phyloP scores from a whole-genome alignment of 768 basidiomycete species.

The Rhodotorula sphaerocarpa region DNA sequence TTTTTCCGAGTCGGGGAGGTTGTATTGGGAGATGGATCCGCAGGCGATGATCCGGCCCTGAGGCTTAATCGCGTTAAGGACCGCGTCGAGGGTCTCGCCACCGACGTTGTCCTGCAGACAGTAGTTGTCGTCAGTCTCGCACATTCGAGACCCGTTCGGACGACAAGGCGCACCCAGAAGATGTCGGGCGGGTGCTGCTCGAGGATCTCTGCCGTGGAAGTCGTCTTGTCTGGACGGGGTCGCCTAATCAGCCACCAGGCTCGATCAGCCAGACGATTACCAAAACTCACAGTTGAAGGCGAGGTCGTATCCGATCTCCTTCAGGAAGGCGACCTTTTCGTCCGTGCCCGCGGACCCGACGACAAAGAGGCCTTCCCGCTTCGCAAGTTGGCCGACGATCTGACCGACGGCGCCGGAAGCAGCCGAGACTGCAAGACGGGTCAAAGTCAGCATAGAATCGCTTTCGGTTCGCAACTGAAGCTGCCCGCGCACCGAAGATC shows the following conservation, averaged over 20 bases:
- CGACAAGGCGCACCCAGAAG: constrained; percentile 42
- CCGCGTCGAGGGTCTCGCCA: constrained; percentile 39
- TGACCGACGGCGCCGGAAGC: constrained; percentile 56
- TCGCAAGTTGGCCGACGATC: constrained; percentile 50
- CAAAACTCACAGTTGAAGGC: constrained; percentile 53
- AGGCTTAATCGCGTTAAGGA: constrained; percentile 31
- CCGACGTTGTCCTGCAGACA: constrained; percentile 44
- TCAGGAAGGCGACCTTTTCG: constrained; percentile 60
- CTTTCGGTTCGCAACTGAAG: too few species aligned
- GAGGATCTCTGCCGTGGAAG: constrained; percentile 51
- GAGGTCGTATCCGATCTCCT: constrained; percentile 57
- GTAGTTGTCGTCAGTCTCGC: constrained; percentile 4
- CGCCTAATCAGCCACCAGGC: not conserved
- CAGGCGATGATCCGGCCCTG: constrained; percentile 38
- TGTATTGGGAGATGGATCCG: constrained; percentile 15
- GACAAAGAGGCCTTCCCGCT: constrained; percentile 52
- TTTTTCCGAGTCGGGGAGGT: constrained; percentile 28
- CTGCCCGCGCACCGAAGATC: constrained; percentile 42
- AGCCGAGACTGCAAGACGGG: constrained; percentile 43
- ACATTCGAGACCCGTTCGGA: not conserved
- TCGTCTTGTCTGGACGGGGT: constrained; percentile 47
- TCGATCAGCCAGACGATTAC: not conserved
- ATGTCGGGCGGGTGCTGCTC: constrained; percentile 55
- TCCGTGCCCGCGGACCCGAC: constrained; percentile 65
- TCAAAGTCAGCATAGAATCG: not conserved